These are phyloP conservation scores for Colletotrichum noveboracense DNA, from an alignment of 2,329 filamentous ascomycete genomes.

Conservation along the genomic window DNA sequence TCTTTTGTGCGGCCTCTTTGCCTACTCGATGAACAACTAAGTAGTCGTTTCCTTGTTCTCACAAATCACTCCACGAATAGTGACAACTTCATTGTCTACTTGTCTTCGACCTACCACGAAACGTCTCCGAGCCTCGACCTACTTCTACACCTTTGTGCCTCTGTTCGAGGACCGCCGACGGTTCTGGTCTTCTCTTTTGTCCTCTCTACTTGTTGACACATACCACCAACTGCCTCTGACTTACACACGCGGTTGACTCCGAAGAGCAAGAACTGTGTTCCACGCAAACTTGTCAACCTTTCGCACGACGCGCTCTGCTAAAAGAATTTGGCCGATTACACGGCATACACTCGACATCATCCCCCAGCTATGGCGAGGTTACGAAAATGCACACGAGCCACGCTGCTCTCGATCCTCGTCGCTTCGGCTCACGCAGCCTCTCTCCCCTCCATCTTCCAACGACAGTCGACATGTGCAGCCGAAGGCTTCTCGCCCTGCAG, in stretches of 20 bases:
- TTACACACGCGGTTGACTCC: conserved; percentile 16
- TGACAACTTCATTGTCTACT: conserved; percentile 10
- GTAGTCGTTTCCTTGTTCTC: neutral
- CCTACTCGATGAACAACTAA: neutral
- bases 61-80: neutral
- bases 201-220: neutral
- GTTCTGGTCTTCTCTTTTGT: neutral
- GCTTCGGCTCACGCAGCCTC: conserved; percentile 42
- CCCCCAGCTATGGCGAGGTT: conserved; percentile 30
- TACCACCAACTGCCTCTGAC: neutral
- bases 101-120: neutral
- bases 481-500: conserved; percentile 57
- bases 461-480: conserved; percentile 56
- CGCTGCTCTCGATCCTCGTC: conserved; percentile 41
- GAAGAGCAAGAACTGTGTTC: neutral
- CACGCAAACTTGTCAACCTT: neutral
- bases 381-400: conserved; percentile 36
- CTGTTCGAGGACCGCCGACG: neutral
- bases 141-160: conserved; percentile 18
- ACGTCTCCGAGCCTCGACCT: conserved; percentile 5
- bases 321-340: neutral
- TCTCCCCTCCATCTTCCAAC: conserved; percentile 45
- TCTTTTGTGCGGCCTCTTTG: conserved; percentile 12
- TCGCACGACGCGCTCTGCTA: neutral
- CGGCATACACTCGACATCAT: neutral